These are phyloP conservation scores for Pestalotiopsis sp. DNA, from an alignment of 2,329 filamentous ascomycete species.

Conservation along the genomic window DNA sequence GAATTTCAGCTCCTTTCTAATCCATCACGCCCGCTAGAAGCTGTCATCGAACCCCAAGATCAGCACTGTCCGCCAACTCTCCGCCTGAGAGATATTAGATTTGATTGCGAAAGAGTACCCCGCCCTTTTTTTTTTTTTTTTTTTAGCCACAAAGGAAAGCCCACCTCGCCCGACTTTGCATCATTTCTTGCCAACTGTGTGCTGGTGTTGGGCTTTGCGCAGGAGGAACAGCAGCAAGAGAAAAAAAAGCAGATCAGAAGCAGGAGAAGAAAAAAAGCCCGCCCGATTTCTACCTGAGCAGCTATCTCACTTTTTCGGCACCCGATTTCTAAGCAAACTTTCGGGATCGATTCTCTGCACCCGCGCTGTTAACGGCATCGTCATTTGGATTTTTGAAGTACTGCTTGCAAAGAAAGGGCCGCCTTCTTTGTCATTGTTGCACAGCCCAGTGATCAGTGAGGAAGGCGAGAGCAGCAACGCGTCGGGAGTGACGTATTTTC, in stretches of 20 bases:
- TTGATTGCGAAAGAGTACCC: constrained; percentile 10
- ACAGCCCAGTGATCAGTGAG: constrained; percentile 7
- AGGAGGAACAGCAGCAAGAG: background rate
- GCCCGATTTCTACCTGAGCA: background rate
- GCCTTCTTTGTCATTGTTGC: constrained; percentile 5
- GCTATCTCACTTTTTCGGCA: background rate
- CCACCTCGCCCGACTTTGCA: background rate
- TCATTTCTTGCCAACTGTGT: background rate
- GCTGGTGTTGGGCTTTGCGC: background rate
- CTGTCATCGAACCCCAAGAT: background rate
- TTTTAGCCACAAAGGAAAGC: background rate
- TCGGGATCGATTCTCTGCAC: background rate
- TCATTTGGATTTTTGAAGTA: background rate
- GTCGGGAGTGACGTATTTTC: constrained; percentile 25
- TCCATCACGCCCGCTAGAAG: background rate
- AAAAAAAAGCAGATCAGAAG: background rate
- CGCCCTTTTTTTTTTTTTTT: background rate
- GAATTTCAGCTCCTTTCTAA: background rate
- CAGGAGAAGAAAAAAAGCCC: background rate
- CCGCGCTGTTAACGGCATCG: background rate
- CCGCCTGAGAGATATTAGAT: background rate
- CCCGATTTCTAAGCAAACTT: background rate
- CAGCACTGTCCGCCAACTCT: background rate
- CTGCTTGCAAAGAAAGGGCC: background rate
- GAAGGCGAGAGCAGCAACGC: constrained; percentile 3